A percentile compares a stretch with the other conserved stretches of the same genome.
These are phyloP conservation scores for Pseudozyma sp. DNA, from an alignment of 1,284 basidiomycete species.

Conservation along the genomic window DNA sequence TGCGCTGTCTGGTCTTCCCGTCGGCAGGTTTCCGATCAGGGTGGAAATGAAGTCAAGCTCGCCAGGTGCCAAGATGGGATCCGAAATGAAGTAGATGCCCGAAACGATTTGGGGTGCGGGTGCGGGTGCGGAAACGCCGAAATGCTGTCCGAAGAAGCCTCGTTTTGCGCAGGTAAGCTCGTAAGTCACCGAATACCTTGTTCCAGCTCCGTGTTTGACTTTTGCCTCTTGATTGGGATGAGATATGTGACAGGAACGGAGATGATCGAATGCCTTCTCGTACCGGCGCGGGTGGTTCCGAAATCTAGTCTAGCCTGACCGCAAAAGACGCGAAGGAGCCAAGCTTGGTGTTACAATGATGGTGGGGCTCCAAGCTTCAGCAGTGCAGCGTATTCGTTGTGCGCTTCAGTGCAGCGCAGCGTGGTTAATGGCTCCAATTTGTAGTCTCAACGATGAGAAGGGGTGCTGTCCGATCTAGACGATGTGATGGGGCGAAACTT, in stretches of 20 bases:
- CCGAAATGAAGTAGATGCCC: conserved; percentile 15
- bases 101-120: no score
- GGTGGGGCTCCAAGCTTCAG: not conserved
- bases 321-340: not conserved
- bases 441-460: not conserved
- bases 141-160: no score
- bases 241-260: no score
- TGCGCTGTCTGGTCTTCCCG: not conserved
- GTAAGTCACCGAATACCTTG: no score
- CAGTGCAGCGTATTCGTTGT: no score
- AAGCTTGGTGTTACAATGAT: conserved; percentile 7
- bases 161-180: no score
- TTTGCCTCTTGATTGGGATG: no score
- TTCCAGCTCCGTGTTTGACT: no score
- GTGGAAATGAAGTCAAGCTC: no score
- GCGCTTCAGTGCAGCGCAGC: no score
- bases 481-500: not conserved
- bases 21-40: not conserved
- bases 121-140: no score
- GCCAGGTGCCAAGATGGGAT: conserved; percentile 3
- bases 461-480: not conserved
- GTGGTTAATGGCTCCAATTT: no score
- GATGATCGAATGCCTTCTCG: not conserved
- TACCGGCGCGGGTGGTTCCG: conserved; percentile 1
- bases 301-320: conserved; percentile 4